phyloP scores from a whole-genome alignment of 208 protist species.

The Leishmania aethiopica region DNA sequence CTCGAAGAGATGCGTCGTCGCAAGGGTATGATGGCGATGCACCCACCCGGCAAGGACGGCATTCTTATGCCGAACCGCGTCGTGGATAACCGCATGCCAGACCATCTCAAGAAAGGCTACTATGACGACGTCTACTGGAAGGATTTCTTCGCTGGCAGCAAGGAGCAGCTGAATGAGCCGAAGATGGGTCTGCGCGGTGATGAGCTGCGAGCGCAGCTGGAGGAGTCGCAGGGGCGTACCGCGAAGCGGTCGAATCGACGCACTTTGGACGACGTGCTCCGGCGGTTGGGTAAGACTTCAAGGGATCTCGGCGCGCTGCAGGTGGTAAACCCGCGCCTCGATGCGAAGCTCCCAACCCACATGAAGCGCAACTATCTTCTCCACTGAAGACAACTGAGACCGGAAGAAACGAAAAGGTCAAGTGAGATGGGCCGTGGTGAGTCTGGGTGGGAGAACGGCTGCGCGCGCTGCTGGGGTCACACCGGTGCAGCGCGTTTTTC shows the following conservation, averaged over 20 bases:
- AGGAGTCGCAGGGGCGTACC: conserved; percentile 37
- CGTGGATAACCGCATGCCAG: conserved; percentile 92
- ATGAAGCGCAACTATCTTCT: conserved; percentile 87
- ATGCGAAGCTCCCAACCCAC: conserved; percentile 87
- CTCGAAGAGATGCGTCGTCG: conserved; percentile 90
- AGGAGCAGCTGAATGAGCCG: conserved; percentile 89
- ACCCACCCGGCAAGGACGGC: conserved; percentile 91
- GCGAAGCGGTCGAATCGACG: conserved; percentile 57
- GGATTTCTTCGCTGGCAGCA: conserved; percentile 92
- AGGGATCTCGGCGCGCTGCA: conserved; percentile 82
- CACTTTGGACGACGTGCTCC: conserved; percentile 89
- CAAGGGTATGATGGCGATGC: conserved; percentile 95
- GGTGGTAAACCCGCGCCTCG: conserved; percentile 83
- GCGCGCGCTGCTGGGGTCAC: not conserved
- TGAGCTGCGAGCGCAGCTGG: conserved; percentile 79
- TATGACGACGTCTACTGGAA: conserved; percentile 95
- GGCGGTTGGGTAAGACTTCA: conserved; percentile 78
- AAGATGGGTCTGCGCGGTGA: conserved; percentile 92
- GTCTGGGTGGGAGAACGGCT: not conserved
- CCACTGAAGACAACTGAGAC: conserved; percentile 44
- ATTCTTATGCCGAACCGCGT: conserved; percentile 92
- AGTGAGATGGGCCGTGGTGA: not conserved
- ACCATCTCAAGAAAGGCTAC: conserved; percentile 94
- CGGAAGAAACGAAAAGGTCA: not conserved
- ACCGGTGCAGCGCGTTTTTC: not conserved